Conservation (phyloP, 106 monocot species). For the Dendrobium nobile region DNA sequence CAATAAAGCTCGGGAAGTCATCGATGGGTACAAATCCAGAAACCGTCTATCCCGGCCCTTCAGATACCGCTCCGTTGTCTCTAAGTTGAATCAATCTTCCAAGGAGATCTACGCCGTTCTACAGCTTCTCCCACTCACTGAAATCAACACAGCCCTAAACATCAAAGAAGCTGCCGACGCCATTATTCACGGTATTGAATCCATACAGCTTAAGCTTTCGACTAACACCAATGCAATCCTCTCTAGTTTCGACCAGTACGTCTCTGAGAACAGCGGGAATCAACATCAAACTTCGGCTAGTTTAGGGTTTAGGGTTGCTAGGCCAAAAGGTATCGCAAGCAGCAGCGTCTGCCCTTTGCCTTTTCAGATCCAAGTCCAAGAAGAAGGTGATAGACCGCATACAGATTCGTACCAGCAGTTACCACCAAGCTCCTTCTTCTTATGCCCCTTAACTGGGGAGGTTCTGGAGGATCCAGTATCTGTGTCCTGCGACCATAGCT, state of each 20-base stretch:
- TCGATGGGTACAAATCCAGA: slow-evolving; percentile 3
- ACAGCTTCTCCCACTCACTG: neutral
- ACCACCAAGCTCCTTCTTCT: slow-evolving; percentile 6
- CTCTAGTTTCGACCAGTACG: neutral
- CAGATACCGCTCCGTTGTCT: neutral
- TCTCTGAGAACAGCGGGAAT: neutral
- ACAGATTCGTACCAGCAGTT: neutral
- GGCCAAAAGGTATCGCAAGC: neutral
- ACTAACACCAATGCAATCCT: neutral
- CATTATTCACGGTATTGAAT: neutral
- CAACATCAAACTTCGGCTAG: neutral
- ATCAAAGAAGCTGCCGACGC: slow-evolving; percentile 6
- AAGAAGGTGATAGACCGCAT: neutral
- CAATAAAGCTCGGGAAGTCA: neutral
- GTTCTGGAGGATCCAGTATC: slow-evolving; percentile 18
- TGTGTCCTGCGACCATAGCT: slow-evolving; percentile 17
- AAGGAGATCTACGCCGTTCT: neutral
- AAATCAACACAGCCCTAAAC: neutral
- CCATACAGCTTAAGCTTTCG: neutral
- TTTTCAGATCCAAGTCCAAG: neutral
- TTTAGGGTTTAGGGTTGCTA: too few relatives aligned
- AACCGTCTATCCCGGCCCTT: neutral
- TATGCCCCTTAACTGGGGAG: slow-evolving; percentile 5
- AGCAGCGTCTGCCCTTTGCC: neutral
- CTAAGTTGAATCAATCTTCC: slow-evolving; percentile 2